These are phyloP conservation scores for Kwoniella sp. DNA, from an alignment of 768 basidiomycete genomes.

Conservation along the genomic window DNA sequence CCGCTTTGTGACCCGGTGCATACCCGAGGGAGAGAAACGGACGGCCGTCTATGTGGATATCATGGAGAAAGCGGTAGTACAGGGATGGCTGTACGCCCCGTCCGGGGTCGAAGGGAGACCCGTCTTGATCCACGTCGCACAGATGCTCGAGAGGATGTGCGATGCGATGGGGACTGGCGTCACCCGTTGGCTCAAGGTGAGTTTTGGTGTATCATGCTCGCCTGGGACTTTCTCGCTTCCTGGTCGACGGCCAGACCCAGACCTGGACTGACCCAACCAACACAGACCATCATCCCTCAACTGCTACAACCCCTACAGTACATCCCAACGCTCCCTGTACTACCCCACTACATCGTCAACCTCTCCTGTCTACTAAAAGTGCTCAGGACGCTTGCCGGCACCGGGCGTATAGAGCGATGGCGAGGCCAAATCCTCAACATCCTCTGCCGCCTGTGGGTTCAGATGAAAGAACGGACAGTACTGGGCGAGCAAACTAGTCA, in stretches of 20 bases:
- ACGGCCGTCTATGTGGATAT: slow-evolving; percentile 29
- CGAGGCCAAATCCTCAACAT: slow-evolving; percentile 46
- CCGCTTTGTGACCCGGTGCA: slow-evolving; percentile 16
- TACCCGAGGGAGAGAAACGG: slow-evolving; percentile 13
- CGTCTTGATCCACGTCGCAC: slow-evolving; percentile 30
- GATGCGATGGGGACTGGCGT: slow-evolving; percentile 36
- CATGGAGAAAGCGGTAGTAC: slow-evolving; percentile 42
- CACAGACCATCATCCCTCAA: slow-evolving; percentile 43
- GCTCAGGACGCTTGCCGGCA: slow-evolving; percentile 17
- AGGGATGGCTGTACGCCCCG: slow-evolving; percentile 46
- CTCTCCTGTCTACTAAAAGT: slow-evolving; percentile 33
- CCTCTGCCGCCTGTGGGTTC: slow-evolving; percentile 24
- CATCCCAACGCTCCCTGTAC: slow-evolving; percentile 25
- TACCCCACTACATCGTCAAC: slow-evolving; percentile 36
- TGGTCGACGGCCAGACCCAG: neutral
- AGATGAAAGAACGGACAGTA: slow-evolving; percentile 17
- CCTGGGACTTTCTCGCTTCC: neutral
- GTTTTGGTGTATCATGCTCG: neutral
- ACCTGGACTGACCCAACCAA: neutral
- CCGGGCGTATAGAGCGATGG: slow-evolving; percentile 40
- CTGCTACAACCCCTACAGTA: slow-evolving; percentile 39
- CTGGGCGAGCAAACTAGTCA: neutral
- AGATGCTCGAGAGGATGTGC: slow-evolving; percentile 34
- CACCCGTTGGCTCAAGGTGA: slow-evolving; percentile 46
- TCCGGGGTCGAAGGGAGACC: slow-evolving; percentile 31